Base-by-base conservation (phyloP, 129 eudicot species). In the Flaveria trinervia region DNA sequence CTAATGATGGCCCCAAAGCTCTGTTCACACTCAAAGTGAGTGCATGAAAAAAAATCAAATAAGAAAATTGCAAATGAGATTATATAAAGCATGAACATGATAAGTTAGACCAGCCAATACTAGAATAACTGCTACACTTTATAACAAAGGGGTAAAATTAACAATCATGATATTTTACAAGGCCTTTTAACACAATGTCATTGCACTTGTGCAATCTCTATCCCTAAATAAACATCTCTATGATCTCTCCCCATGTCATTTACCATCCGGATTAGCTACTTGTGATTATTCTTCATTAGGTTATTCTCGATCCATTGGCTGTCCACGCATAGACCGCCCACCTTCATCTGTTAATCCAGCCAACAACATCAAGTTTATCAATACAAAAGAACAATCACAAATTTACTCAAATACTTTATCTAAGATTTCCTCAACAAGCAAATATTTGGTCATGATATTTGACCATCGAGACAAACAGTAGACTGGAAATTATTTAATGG, bases 321-420 rank as follows among this genome's bases (percentile, higher is more conserved):
- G 87, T 15, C 84, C 79, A 65, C 82, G 85, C 78, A 77, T 70
- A 25, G 74, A 73, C 36, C 71, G 83, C 15, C 79, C 84, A 57
- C 72, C 85, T 69, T 78, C 85, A 60, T 81, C 88, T 84, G 83
- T 73, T 30, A 11, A 66, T 28, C 65, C 30, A 59, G 16, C 15
- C 17, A 66, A 61, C 17, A 25, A 54, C 23, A 60, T n/a, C 51
- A 74, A 60, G 23, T 16, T 57, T 22, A 48, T 70, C 60, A 45
- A 56, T 5, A 60, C n/a, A 25, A 23, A 26, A 25, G 10, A 12
- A 60, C 4, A 36, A 60, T 60, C 39, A 7, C 16, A 60, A 60
- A 60, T 60, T n/a, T 13, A 23, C 12, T 20, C 5, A 56, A 4
- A 25, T 61, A 12, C 16, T 14, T 0, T 2, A 61, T 61, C 41